These are phyloP conservation scores for Guadua angustifolia DNA, from an alignment of 176 grass and related monocot genomes.

Conservation along the genomic window DNA sequence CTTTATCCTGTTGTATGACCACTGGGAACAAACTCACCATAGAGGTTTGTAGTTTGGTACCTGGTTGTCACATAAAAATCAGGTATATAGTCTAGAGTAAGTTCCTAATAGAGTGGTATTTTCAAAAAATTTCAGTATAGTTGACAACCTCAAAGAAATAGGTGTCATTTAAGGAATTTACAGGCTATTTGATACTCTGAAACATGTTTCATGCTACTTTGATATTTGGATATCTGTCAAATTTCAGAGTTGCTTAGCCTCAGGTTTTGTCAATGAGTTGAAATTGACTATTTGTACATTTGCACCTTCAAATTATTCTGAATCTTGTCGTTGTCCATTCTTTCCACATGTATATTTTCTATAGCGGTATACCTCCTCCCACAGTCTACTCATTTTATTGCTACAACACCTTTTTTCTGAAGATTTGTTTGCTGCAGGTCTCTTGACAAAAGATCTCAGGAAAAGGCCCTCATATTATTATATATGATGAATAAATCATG, in stretches of 20 bases:
- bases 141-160: constrained; percentile 23
- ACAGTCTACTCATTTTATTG: not conserved
- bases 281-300: constrained; percentile 26
- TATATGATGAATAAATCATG: constrained; percentile 22
- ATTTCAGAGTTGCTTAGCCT: constrained; percentile 12
- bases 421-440: constrained; percentile 46
- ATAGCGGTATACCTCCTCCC: not conserved
- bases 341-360: constrained; percentile 28
- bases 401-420: constrained; percentile 14
- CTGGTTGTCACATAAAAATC: not conserved
- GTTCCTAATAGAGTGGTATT: not conserved
- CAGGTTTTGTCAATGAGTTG: not conserved
- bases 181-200: not conserved
- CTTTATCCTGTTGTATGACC: constrained; percentile 25
- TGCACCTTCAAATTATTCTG: constrained; percentile 30
- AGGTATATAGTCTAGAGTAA: not conserved
- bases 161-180: constrained; percentile 14
- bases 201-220: constrained; percentile 25
- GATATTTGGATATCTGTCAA: constrained; percentile 15
- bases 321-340: not conserved
- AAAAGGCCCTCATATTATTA: constrained; percentile 31
- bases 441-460: constrained; percentile 53
- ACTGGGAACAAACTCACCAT: not conserved
- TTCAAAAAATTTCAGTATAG: not conserved
- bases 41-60: constrained; percentile 25